Evolutionary conservation across 768 basidiomycete genomes (phyloP), one percentile per base, ranked within the genome.

Genomic region (Tylopilus intermedius): DNA sequence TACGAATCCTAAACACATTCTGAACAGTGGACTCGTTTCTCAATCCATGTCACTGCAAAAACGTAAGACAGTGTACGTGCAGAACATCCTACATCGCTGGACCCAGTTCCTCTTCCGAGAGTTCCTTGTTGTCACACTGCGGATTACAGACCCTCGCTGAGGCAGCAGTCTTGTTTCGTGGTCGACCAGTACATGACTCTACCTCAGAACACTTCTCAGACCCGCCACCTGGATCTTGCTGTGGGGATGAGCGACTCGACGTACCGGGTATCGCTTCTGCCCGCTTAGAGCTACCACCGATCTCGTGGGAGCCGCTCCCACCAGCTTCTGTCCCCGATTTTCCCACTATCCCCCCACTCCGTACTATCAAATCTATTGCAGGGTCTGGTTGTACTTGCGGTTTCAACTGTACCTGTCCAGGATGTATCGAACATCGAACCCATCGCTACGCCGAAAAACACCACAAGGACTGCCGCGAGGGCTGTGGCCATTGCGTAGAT

Each of bases 321-420:
- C 48, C 62, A 11, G 46, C 67, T 8, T 46, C 47, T 14, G 21
- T 65, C 24, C 80, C 80, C 15, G 65, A 72, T 14, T 88, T 83
- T 56, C 73, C 76, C 22, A 66, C 69, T 13, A 83, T 88, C 67
- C 83, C 84, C 13, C 76, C 85, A 1, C 76, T 85, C 61, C 80
- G 77, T 59, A 70, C 74, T 40, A 75, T 84, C 41, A 71, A 72
- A 21, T 82, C 83, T 5, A 65, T 84, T 11, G 83, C 84, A 2
- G 83, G 80, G 13, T 77, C 85, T 2, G 85, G 83, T 2, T 90
- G 88, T 63, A 85, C 82, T 8, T 89, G 88, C 62, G 86, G 86
- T 29, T 66, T 80, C 40, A 70, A 71, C 38, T 90, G 88, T 61
- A 76, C 76, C 13, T 90, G 88, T 67, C 86, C 86, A 0, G 86